Base-by-base conservation (phyloP, 495 filamentous ascomycete genomes). In the Lophium mytilinum region DNA sequence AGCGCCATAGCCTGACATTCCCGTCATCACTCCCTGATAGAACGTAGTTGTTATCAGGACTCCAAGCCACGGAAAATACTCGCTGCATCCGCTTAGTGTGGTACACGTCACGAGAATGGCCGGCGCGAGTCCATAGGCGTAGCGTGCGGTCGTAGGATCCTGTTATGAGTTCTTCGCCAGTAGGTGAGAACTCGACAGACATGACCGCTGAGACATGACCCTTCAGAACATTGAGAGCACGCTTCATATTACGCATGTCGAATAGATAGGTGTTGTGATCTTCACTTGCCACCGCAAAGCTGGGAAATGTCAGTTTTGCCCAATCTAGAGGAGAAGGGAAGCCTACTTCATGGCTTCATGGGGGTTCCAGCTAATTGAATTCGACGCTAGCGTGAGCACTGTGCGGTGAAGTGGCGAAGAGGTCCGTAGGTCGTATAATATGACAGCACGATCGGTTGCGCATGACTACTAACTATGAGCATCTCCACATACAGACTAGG, bases 51-150 rank as follows among this genome's bases (percentile, higher is more conserved):
- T 85, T 86, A 70, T 97, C 94, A 14, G 90, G 88, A 0, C 89
- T 90, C 77, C 85, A 97, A 55, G 79, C 80, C 50, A 79, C 80
- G 17, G 84, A 86, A 78, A 97, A 96, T n/a, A 95, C 90, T 64
- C 82, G 80, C 75, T 98, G 93, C 94, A 96, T 96, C 52, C 93
- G 83, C 72, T 95, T 90, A 9, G 93, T 97, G 74, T 97, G 93
- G 73, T 99, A 99, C 46, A 96, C 84, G 58, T 99, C 93, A 54
- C 90, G 73, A 4, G 87, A 89, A 70, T 94, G 88, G 9, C 93
- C 93, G 36, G 82, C 78, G 24, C 90, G 80, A 63, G 82, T 80
- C 83, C 89, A 99, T 50, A 96, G 73, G 24, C 91, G 80, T 19
- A 92, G 72, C 0, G 83, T 87, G 36, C 84, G 75, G 66, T 96